Evolutionary conservation across 257 asterid genomes (phyloP), one percentile per base, ranked within the genome.

Genomic region (Solanum tarijense): DNA sequence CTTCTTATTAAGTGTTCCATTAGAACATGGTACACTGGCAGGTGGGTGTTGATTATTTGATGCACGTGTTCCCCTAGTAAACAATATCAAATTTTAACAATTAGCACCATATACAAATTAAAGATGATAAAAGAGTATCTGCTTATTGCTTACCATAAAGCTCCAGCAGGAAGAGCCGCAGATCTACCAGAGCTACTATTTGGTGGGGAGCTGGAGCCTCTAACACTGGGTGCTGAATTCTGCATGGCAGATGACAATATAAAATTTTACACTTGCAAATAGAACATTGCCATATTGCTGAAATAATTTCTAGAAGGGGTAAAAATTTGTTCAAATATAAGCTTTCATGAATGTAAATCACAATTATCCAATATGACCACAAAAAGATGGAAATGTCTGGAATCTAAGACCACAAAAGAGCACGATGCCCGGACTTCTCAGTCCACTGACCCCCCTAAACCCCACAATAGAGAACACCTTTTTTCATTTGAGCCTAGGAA

Each of bases 91-190:
- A 23, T 5, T 71, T 86, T 20, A 41, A 16, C 25, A 79, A 16
- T 25, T 25, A 43, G 66, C 85, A 43, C 66, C 66, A 79, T 18
- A 43, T 27, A 79, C 85, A 43, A 43, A 78, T 39, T n/a, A 78
- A 79, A 16, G 85, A 43, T 25, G 52, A 43, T 79, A 79, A 27
- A 27, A 27, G 85, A 8, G 25, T 16, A 27, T 16, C 18, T 43
- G 66, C 85, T 79, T 39, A 90, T 66, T 71, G 46, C 43, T 83
- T 94, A 96, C 99, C 98, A 97, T 73, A 94, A 96, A 43, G 99
- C 98, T 39, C 98, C 98, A 88, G 96, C 98, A 55, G 99, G 99
- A 55, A 95, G 98, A 90, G 96, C 96, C 89, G 90, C 93, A 89
- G 98, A 95, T 91, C 96, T 93, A 18, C 98, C 98, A 82, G 96